Percentiles rank a stretch among this genome's conserved stretches.
These are phyloP conservation scores for Populus ilicifolia DNA, from an alignment of 345 rosid genomes.

Conservation along the genomic window DNA sequence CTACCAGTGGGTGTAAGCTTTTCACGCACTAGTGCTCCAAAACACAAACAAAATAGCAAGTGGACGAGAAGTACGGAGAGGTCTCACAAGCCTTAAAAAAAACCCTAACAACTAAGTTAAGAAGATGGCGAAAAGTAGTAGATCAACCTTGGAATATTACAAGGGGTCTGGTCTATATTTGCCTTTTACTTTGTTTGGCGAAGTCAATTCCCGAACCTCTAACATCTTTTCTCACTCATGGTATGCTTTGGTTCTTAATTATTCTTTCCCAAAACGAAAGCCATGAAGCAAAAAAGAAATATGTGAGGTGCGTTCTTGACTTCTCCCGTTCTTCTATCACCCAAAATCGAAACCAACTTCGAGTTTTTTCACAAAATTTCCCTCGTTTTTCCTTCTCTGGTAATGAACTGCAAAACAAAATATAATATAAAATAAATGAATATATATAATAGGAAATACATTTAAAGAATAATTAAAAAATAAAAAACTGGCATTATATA, in stretches of 20 bases:
- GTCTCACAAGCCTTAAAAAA: neutral
- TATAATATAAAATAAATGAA: neutral
- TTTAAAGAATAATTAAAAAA: too few species aligned
- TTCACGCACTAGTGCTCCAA: neutral
- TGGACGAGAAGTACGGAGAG: neutral
- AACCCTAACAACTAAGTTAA: neutral
- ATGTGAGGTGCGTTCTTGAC: slow-evolving; percentile 96
- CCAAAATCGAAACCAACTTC: slow-evolving; percentile 14
- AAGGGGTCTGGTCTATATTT: neutral
- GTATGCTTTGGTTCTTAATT: neutral
- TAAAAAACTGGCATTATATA: too few species aligned
- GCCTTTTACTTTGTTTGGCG: slow-evolving; percentile 12
- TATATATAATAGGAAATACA: too few species aligned
- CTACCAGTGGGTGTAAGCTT: neutral
- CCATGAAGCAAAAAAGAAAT: slow-evolving; percentile 32
- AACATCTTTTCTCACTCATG: slow-evolving; percentile 15
- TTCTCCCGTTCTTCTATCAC: slow-evolving; percentile 36
- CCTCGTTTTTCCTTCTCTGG: slow-evolving; percentile 20
- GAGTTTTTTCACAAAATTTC: slow-evolving; percentile 4
- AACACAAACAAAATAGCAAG: neutral
- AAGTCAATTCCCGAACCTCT: slow-evolving; percentile 95
- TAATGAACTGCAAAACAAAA: slow-evolving; percentile 25
- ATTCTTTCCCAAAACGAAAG: neutral
- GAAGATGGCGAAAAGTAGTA: neutral
- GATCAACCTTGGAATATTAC: neutral